Conservation (phyloP, 306 rosid genomes). For the Clitoria ternatea region DNA sequence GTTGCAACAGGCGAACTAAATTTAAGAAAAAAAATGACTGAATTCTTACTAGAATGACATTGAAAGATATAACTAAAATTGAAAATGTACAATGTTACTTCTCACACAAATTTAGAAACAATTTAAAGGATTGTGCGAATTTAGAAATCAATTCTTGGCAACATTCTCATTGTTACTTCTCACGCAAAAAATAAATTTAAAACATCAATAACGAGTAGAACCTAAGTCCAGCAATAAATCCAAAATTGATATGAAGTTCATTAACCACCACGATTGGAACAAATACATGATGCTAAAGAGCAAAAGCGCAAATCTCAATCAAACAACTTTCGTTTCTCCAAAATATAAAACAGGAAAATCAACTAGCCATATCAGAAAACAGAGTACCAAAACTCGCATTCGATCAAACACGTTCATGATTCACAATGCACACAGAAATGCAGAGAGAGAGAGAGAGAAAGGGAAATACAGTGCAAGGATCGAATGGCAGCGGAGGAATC, state of each 20-base stretch:
- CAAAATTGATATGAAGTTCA: neutral
- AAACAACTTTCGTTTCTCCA: neutral
- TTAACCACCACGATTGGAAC: neutral
- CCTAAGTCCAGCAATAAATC: neutral
- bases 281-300: neutral
- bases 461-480: constrained; percentile 51
- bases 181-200: neutral
- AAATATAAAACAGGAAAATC: neutral
- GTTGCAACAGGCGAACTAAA: neutral
- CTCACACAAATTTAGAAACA: no score
- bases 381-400: neutral
- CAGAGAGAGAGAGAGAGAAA: constrained; percentile 30
- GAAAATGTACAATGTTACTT: neutral
- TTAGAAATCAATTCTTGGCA: neutral
- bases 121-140: no score
- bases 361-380: constrained; percentile 8
- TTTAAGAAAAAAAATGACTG: neutral
- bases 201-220: neutral
- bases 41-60: neutral
- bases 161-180: neutral
- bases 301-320: neutral
- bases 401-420: neutral
- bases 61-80: neutral
- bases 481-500: constrained; percentile 61
- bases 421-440: neutral